Conservation (phyloP, 148 eudicot genomes). For the Camellia sinensis region DNA sequence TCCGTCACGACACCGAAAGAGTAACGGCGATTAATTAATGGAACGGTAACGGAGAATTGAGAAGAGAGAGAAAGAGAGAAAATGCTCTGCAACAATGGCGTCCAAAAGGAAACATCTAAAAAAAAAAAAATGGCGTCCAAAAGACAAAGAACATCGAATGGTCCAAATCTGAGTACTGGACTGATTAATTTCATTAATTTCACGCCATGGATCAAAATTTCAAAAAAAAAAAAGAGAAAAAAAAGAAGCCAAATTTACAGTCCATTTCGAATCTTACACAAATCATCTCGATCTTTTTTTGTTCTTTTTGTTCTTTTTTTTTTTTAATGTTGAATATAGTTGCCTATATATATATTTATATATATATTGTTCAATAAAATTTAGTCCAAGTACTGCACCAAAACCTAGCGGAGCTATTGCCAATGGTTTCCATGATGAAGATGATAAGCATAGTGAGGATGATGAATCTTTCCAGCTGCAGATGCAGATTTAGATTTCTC, state of each 20-base stretch:
- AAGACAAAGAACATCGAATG: background rate
- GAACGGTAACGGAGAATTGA: background rate
- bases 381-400: background rate
- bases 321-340: background rate
- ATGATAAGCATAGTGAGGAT: constrained; percentile 33
- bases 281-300: background rate
- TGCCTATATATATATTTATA: background rate
- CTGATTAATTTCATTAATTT: constrained; percentile 12
- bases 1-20: background rate
- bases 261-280: constrained; percentile 7
- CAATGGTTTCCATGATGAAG: constrained; percentile 51
- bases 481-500: constrained; percentile 17
- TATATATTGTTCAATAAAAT: background rate
- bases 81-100: constrained; percentile 13
- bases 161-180: background rate
- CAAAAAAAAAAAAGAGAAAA: background rate
- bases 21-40: background rate
- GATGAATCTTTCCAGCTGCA: constrained; percentile 21
- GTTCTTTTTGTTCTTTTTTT: background rate
- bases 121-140: constrained; percentile 9
- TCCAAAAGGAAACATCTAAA: too few relatives aligned
- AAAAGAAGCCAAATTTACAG: background rate
- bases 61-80: background rate
- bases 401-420: constrained; percentile 33
- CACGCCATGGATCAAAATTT: background rate